Evolutionary conservation across 306 rosid genomes (phyloP), one percentile per base, ranked within the genome.

Genomic region (Prunus padus): DNA sequence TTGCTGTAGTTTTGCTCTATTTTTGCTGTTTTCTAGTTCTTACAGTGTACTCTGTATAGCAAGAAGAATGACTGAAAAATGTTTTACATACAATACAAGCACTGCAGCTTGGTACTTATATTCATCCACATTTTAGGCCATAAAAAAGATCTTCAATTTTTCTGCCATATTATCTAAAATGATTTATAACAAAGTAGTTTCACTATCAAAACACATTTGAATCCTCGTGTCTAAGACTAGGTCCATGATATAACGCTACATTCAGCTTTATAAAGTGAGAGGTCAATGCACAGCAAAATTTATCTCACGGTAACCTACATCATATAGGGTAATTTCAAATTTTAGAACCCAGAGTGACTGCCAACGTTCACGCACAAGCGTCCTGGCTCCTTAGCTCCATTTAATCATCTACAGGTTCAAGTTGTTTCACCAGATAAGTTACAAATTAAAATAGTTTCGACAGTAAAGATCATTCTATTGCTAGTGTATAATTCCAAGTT

Each of bases 241-340:
- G 23, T 30, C 20, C 45, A 45, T 49, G 26, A 37, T 64, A 18
- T 14, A 56, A 69, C 4, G 18, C 56, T 51, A 62, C 30, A 56
- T 76, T 62, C 73, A 75, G 67, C 70, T 55, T 23, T 19, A 49
- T 33, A 52, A 69, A 51, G 47, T 12, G 33, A 5, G 40, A 20
- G 65, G 47, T 11, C 67, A 54, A 65, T 19, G 59, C 77, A 72
- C 80, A 75, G 66, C 84, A 73, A 87, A 84, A 83, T 65, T 60
- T 76, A 64, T 76, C 79, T 79, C 49, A 72, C 56, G 51, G 72
- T 64, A 65, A 78, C 45, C 73, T 45, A 64, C 31, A 75, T 18
- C 30, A 57, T 44, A 40, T 31, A 37, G 22, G 54, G 60, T 62
- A 13, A 23, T 76, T 57, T 78, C 69, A 66, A 69, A 79, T 51